These are phyloP conservation scores for Triticum urartu DNA, from an alignment of 176 grass and related monocot species.

Conservation along the genomic window DNA sequence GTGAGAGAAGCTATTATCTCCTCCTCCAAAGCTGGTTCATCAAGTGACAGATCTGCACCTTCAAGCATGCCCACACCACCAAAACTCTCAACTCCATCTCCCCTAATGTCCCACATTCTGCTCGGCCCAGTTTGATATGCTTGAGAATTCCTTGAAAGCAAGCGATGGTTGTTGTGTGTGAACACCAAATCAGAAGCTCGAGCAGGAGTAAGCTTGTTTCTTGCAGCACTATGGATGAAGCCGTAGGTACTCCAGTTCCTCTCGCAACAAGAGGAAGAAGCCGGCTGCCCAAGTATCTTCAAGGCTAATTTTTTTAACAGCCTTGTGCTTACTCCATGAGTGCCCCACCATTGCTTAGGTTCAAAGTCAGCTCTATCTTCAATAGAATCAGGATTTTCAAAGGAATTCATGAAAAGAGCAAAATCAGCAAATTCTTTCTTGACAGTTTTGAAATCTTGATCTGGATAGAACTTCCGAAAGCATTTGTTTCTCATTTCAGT, in stretches of 20 bases:
- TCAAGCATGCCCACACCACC: not conserved
- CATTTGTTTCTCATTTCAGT: not conserved
- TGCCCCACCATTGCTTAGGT: not conserved
- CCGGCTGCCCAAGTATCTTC: not conserved
- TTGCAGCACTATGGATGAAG: not conserved
- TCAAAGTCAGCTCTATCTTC: not conserved
- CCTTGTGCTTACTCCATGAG: not conserved
- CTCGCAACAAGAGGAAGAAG: not conserved
- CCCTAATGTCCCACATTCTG: not conserved
- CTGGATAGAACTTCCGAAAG: not conserved
- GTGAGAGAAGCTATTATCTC: not conserved
- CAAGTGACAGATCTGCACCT: not conserved
- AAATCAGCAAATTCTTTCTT: constrained; percentile 22
- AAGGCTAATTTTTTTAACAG: not conserved
- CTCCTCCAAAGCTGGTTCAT: not conserved
- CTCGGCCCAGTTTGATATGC: not conserved
- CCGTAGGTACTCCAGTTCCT: not conserved
- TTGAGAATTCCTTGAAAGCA: not conserved
- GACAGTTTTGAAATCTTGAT: not conserved
- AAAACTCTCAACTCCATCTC: not conserved
- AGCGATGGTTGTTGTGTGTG: not conserved
- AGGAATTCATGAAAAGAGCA: not conserved
- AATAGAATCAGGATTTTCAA: not conserved
- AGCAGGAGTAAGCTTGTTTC: not conserved
- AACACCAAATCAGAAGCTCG: not conserved